phyloP scores from a whole-genome alignment of 768 basidiomycete species.

The Amanita fuliginea region DNA sequence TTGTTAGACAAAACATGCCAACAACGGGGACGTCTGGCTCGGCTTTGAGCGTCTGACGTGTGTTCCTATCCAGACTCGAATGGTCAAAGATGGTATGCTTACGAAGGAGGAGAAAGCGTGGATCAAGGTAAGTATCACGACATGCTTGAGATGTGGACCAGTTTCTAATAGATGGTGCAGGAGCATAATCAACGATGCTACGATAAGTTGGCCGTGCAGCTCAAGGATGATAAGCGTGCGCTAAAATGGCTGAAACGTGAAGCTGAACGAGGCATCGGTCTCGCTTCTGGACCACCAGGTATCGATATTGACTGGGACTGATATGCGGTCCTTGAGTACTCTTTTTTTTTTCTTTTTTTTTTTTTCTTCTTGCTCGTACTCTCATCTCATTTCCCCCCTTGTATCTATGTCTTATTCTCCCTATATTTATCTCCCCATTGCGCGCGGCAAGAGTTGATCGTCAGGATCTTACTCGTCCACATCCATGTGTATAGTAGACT shows the following conservation, averaged over 20 bases:
- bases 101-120: conserved; percentile 80
- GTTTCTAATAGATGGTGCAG: conserved; percentile 21
- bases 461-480: background rate
- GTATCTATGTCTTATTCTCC: background rate
- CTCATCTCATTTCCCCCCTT: background rate
- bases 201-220: conserved; percentile 47
- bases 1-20: conserved; percentile 54
- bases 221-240: conserved; percentile 74
- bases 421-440: background rate
- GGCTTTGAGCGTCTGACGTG: conserved; percentile 89
- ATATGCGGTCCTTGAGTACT: too few relatives aligned
- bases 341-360: conserved; percentile 4
- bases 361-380: conserved; percentile 3
- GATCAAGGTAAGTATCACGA: conserved; percentile 48
- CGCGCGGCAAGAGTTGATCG: background rate
- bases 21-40: conserved; percentile 71
- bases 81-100: conserved; percentile 80
- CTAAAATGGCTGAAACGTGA: conserved; percentile 73
- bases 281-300: conserved; percentile 59
- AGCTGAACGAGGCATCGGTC: conserved; percentile 63
- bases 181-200: conserved; percentile 74
- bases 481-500: background rate
- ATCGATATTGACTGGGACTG: conserved; percentile 76
- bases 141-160: background rate
- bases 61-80: conserved; percentile 86